Percentiles rank a stretch among this genome's conserved stretches.
Conservation (phyloP, 2,329 filamentous ascomycete species). For the Colletotrichum sp. region DNA sequence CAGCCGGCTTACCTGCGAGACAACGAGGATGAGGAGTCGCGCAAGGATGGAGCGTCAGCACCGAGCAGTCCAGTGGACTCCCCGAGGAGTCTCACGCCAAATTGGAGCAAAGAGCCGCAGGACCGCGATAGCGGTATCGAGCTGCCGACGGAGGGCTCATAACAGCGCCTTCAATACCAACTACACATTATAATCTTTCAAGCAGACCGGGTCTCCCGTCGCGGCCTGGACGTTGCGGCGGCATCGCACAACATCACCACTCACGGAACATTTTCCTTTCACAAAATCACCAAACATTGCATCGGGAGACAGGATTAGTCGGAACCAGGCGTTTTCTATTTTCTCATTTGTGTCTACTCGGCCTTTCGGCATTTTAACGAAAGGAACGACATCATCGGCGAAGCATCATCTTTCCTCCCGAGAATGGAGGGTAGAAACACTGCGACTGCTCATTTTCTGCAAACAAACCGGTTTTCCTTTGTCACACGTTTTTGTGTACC, state of each 20-base stretch:
- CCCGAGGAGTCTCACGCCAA: constrained; percentile 7
- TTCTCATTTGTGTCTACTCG: background rate
- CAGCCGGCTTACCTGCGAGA: constrained; percentile 67
- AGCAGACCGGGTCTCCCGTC: constrained; percentile 17
- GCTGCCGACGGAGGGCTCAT: constrained; percentile 44
- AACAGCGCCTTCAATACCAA: background rate
- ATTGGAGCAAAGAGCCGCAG: constrained; percentile 20
- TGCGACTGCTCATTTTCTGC: background rate
- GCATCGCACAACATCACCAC: constrained; percentile 23
- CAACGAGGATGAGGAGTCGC: constrained; percentile 36
- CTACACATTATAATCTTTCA: background rate
- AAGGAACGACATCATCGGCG: constrained; percentile 10
- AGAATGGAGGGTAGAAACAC: background rate
- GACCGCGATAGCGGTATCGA: constrained; percentile 61
- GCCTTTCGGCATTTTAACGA: background rate
- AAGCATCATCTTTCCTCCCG: background rate
- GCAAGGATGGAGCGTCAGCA: constrained; percentile 24
- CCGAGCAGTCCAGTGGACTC: constrained; percentile 2
- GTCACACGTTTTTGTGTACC: constrained; percentile 21
- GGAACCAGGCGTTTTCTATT: constrained; percentile 17
- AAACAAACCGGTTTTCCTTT: constrained; percentile 11
- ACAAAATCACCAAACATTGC: background rate
- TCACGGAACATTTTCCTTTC: constrained; percentile 11
- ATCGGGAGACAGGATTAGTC: constrained; percentile 13
- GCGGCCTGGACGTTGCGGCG: constrained; percentile 18